These are phyloP conservation scores for Cenchrus americanus DNA, from an alignment of 176 grass and related monocot genomes.

Conservation along the genomic window DNA sequence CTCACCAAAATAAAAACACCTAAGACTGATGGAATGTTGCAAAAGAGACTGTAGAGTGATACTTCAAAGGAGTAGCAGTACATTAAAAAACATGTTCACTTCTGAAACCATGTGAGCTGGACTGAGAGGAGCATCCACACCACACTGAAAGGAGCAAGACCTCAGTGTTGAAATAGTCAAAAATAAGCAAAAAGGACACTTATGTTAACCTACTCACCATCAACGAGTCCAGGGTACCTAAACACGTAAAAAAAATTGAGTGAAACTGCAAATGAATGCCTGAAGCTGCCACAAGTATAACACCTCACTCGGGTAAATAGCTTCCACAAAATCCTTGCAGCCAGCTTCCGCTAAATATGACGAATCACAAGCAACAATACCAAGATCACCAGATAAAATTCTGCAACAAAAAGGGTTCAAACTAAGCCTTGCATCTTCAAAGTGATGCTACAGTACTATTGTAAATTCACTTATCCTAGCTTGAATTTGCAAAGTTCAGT, in stretches of 20 bases:
- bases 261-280: background rate
- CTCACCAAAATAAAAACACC: no score
- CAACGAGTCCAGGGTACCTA: no score
- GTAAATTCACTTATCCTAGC: constrained; percentile 26
- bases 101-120: no score
- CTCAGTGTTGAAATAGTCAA: constrained; percentile 25
- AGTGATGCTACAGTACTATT: background rate
- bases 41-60: no score
- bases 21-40: no score
- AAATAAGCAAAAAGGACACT: constrained; percentile 29
- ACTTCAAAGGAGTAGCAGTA: no score
- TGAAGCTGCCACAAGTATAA: constrained; percentile 2
- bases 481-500: constrained; percentile 28
- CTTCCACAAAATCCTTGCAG: constrained; percentile 68
- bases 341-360: constrained; percentile 70
- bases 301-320: constrained; percentile 68
- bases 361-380: constrained; percentile 64
- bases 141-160: constrained; percentile 51
- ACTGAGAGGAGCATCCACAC: no score
- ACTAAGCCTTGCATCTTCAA: constrained; percentile 34
- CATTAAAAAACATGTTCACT: no score
- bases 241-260: constrained; percentile 25
- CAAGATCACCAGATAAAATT: constrained; percentile 92
- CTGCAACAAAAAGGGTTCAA: constrained; percentile 52
- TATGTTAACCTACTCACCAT: no score